Conservation (phyloP, 148 eudicot species). For the Pouteria glomerata region DNA sequence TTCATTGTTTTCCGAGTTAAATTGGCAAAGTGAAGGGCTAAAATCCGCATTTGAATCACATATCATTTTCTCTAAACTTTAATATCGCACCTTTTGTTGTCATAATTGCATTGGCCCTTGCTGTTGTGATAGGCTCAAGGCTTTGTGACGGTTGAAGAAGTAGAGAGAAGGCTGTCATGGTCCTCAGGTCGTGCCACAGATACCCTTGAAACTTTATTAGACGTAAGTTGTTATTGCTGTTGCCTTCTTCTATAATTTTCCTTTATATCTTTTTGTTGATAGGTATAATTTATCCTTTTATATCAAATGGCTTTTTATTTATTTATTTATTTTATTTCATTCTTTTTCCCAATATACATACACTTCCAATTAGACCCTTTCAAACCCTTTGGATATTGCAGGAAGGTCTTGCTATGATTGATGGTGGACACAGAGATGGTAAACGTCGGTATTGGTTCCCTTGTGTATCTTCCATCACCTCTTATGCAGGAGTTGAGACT, state of each 20-base stretch:
- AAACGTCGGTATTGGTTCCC: constrained; percentile 93
- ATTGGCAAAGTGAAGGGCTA: background rate
- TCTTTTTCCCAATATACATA: background rate
- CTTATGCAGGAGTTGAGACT: constrained; percentile 56
- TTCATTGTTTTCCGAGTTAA: too few species aligned
- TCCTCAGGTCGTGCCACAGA: constrained; percentile 89
- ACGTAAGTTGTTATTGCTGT: constrained; percentile 38
- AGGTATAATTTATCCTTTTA: too few species aligned
- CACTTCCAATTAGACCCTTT: background rate
- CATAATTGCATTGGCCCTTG: background rate
- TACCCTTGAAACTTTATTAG: constrained; percentile 81
- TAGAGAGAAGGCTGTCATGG: constrained; percentile 77
- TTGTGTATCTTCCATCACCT: constrained; percentile 78
- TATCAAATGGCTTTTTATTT: background rate
- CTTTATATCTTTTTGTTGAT: background rate
- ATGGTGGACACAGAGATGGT: constrained; percentile 87
- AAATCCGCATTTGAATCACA: background rate
- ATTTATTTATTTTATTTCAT: background rate
- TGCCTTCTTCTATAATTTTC: background rate
- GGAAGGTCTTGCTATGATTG: constrained; percentile 99
- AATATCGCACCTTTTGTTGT: background rate
- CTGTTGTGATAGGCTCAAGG: constrained; percentile 63
- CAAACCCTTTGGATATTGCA: constrained; percentile 26
- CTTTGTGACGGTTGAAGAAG: constrained; percentile 86
- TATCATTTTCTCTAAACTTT: background rate